Base-by-base conservation (phyloP, 176 grass and related monocot genomes). In the Secale cereale region DNA sequence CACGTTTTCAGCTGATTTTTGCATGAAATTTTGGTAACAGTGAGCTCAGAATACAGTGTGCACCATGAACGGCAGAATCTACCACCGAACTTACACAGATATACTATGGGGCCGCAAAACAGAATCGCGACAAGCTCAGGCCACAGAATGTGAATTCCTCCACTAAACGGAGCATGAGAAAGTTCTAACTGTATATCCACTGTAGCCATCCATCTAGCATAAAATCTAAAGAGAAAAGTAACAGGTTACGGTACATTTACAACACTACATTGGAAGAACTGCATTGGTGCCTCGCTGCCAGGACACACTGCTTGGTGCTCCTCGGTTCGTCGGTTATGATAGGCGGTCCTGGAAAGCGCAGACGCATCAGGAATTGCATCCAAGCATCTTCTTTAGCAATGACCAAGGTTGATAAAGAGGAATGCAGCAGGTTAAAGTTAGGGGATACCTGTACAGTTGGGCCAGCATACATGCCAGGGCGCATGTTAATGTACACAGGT, bases 401-500 rank as follows among this genome's bases (percentile, higher is more conserved):
- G 25, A 26, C 8, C 37, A 77, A 1, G 28, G 35, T 1, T 33
- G 50, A 41, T 30, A 87, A 8, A 14, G 33, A 4, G 8, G 27
- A 25, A 19, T 26, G 26, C 20, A 35, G 30, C 11, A 65, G 28
- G 79, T n/a, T 39, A 79, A 80, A 46, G 4, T 31, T 75, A 30
- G 76, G 37, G 1, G 5, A 33, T 83, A 93, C 92, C 86, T 93
- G 88, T 72, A 93, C 43, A 14, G 41, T 30, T 77, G 92, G 92
- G 20, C 92, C 92, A 1, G 79, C 60, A 60, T 94, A 94, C 36
- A 68, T 81, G 40, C 92, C 92, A 59, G 79, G 23, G 56, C 83
- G 92, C 92, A 94, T 94, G 76, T 94, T 8, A 29, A 91, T 74
- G 73, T 66, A 39, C 32, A 86, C 88, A 3, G 74, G 79, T n/a